Conservation (phyloP, 2,329 filamentous ascomycete species). For the Calycina herbarum region DNA sequence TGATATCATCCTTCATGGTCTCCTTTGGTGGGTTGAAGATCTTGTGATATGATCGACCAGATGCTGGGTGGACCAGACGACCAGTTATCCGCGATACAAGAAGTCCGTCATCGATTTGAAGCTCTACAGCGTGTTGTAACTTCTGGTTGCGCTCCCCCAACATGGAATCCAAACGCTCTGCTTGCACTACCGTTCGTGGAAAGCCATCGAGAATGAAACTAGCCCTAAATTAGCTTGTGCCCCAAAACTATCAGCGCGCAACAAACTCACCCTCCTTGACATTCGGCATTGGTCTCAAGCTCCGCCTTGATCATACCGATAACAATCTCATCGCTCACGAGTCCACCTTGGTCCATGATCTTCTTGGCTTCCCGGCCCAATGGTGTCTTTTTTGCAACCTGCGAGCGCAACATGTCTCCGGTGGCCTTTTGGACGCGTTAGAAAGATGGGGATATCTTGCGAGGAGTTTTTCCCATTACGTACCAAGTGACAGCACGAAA, state of each 20-base stretch:
- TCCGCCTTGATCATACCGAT: conserved; percentile 99
- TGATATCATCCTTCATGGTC: conserved; percentile 92
- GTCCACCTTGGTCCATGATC: conserved; percentile 98
- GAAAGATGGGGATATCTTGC: conserved; percentile 19
- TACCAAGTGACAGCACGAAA: conserved; percentile 95
- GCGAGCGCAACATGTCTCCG: conserved; percentile 97
- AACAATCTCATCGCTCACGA: conserved; percentile 98
- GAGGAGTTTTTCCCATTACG: conserved; percentile 37
- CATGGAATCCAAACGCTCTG: conserved; percentile 93
- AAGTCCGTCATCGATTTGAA: conserved; percentile 93
- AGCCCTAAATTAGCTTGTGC: conserved; percentile 14
- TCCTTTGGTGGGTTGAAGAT: conserved; percentile 98
- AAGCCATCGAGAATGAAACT: conserved; percentile 99
- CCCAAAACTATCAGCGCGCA: conserved; percentile 10
- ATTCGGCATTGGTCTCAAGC: conserved; percentile 90
- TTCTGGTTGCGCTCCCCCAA: conserved; percentile 74
- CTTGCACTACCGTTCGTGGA: conserved; percentile 93
- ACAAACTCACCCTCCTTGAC: conserved; percentile 81
- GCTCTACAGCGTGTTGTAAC: conserved; percentile 92
- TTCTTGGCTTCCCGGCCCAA: conserved; percentile 97
- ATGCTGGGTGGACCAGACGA: conserved; percentile 91
- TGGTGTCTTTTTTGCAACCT: conserved; percentile 95
- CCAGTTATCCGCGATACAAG: conserved; percentile 96
- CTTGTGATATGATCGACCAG: conserved; percentile 95
- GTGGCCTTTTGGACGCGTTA: conserved; percentile 66